These are phyloP conservation scores for Golubevia pallescens DNA, from an alignment of 1,284 basidiomycete genomes.

Conservation along the genomic window DNA sequence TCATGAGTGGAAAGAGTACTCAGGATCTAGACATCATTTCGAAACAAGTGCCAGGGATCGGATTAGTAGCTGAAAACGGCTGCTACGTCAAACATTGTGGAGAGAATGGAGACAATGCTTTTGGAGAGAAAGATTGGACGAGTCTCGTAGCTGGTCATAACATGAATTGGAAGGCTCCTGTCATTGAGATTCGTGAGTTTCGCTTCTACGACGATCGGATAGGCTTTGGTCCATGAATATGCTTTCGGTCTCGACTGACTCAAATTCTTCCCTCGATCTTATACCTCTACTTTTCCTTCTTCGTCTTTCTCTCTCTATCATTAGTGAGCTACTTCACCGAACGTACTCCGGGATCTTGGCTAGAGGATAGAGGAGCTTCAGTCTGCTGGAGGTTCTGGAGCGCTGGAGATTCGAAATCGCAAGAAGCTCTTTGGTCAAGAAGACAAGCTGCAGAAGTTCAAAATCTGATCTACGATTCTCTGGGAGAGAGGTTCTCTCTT, in stretches of 20 bases:
- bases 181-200: conserved; percentile 78
- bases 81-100: conserved; percentile 76
- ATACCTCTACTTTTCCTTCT: not conserved
- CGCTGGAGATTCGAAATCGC: conserved; percentile 67
- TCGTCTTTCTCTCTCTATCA: not conserved
- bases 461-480: conserved; percentile 75
- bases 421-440: conserved; percentile 77
- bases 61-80: conserved; percentile 85
- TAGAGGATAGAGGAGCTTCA: conserved; percentile 83
- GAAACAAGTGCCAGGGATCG: conserved; percentile 72
- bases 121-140: conserved; percentile 72
- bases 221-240: conserved; percentile 67
- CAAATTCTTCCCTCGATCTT: not conserved
- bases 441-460: conserved; percentile 86
- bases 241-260: conserved; percentile 7
- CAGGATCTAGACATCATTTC: conserved; percentile 73
- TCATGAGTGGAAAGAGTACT: conserved; percentile 77
- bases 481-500: conserved; percentile 53
- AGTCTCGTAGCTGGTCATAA: conserved; percentile 80
- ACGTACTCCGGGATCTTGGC: conserved; percentile 81
- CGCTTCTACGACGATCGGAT: not conserved
- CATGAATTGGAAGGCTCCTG: conserved; percentile 78
- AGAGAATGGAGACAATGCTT: conserved; percentile 46
- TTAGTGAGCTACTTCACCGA: conserved; percentile 75
- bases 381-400: conserved; percentile 84